Evolutionary conservation across 2,329 filamentous ascomycete species (phyloP).

Genomic region (Lachnellula hyalina): DNA sequence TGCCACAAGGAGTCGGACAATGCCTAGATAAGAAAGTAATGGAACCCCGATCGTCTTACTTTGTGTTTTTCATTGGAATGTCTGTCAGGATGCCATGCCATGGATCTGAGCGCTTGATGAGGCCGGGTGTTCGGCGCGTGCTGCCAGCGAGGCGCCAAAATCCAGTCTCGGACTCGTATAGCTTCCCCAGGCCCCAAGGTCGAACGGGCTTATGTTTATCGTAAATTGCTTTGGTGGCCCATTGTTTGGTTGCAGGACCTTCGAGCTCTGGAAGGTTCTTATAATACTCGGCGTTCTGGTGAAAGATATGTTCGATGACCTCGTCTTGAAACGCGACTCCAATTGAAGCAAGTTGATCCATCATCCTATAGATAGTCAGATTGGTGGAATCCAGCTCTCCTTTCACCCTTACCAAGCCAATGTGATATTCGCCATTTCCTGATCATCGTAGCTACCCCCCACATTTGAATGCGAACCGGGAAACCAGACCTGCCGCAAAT

Average conservation of each 20-base stretch:
- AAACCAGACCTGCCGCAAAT: slow-evolving; percentile 40
- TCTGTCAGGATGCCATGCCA: slow-evolving; percentile 34
- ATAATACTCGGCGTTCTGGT: slow-evolving; percentile 28
- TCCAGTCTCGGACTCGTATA: slow-evolving; percentile 29
- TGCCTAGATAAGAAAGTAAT: no score
- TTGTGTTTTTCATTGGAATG: slow-evolving; percentile 34
- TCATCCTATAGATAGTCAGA: slow-evolving; percentile 42
- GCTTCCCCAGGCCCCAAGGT: slow-evolving; percentile 33
- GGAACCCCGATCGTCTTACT: not conserved
- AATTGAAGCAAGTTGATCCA: slow-evolving; percentile 36
- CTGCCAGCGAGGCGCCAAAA: slow-evolving; percentile 42
- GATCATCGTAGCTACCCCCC: slow-evolving; percentile 43
- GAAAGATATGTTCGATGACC: slow-evolving; percentile 30
- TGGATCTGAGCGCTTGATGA: slow-evolving; percentile 35
- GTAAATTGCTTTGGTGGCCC: slow-evolving; percentile 46
- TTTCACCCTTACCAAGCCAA: slow-evolving; percentile 37
- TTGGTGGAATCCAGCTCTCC: not conserved
- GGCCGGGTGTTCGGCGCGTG: slow-evolving; percentile 31
- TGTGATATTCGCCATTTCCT: slow-evolving; percentile 42
- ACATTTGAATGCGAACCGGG: slow-evolving; percentile 44
- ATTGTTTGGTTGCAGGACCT: slow-evolving; percentile 23
- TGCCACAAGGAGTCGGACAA: no score
- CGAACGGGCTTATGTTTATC: slow-evolving; percentile 40
- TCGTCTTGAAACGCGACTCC: slow-evolving; percentile 32
- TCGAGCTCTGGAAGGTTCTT: slow-evolving; percentile 16